Conservation (phyloP, 768 basidiomycete species). For the Mycena alexandri region DNA sequence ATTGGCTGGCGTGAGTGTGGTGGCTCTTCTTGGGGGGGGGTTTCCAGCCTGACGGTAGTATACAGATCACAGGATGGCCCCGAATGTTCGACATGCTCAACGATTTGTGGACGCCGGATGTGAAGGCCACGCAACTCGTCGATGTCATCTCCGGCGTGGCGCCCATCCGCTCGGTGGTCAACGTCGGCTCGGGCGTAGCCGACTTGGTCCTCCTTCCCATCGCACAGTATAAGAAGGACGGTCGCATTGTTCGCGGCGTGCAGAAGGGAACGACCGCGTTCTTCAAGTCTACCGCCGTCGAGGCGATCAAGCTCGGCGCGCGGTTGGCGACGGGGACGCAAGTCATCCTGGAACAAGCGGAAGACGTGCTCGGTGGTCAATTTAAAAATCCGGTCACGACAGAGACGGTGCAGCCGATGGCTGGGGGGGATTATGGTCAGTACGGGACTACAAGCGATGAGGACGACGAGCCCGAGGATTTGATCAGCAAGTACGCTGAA, state of each 20-base stretch:
- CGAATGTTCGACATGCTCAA: slow-evolving; percentile 92
- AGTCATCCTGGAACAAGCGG: slow-evolving; percentile 96
- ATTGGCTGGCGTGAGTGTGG: slow-evolving; percentile 81
- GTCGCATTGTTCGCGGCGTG: slow-evolving; percentile 89
- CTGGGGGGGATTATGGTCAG: slow-evolving; percentile 49
- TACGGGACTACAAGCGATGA: slow-evolving; percentile 51
- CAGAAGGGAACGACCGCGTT: slow-evolving; percentile 96
- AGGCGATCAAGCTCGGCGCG: slow-evolving; percentile 95
- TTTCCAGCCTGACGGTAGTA: background rate
- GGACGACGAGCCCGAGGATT: slow-evolving; percentile 62
- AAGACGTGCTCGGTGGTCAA: slow-evolving; percentile 87
- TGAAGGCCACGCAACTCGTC: slow-evolving; percentile 97
- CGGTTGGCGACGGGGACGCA: slow-evolving; percentile 96
- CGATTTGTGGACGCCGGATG: slow-evolving; percentile 99
- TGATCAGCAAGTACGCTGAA: slow-evolving; percentile 91
- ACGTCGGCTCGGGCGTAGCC: slow-evolving; percentile 96
- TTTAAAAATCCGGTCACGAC: slow-evolving; percentile 75
- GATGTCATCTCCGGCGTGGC: slow-evolving; percentile 97
- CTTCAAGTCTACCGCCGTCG: slow-evolving; percentile 93
- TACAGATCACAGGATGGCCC: slow-evolving; percentile 92
- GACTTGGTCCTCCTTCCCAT: slow-evolving; percentile 96
- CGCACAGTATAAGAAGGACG: slow-evolving; percentile 97
- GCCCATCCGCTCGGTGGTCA: slow-evolving; percentile 96
- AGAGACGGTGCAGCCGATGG: slow-evolving; percentile 69
- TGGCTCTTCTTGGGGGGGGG: slow-evolving; percentile 1